These are phyloP conservation scores for Biscogniauxia sp. DNA, from an alignment of 2,329 filamentous ascomycete genomes.

Conservation along the genomic window DNA sequence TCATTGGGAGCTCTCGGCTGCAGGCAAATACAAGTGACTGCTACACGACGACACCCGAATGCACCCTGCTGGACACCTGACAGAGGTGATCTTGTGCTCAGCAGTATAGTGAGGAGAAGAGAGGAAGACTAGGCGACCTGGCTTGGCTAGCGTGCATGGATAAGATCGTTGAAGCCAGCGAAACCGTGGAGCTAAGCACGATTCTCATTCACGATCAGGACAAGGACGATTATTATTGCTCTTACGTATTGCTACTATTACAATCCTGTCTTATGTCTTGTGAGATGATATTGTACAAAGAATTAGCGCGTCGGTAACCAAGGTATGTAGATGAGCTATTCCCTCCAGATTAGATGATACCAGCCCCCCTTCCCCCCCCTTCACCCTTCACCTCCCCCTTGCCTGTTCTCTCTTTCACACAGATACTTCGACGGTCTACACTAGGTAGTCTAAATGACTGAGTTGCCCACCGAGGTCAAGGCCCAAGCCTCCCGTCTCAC, in stretches of 20 bases:
- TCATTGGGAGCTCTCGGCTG: not conserved
- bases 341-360: not conserved
- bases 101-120: not conserved
- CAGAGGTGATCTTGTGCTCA: not conserved
- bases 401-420: not conserved
- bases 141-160: not conserved
- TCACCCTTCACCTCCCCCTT: not conserved
- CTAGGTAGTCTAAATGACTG: not conserved
- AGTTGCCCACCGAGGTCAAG: not conserved
- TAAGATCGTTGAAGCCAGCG: not conserved
- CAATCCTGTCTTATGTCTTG: not conserved
- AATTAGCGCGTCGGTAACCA: not conserved
- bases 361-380: not conserved
- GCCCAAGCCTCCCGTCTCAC: not conserved
- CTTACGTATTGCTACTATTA: too few species aligned
- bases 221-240: too few species aligned
- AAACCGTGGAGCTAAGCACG: not conserved
- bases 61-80: not conserved
- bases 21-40: not conserved
- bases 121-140: not conserved
- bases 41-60: not conserved
- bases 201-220: not conserved
- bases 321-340: not conserved
- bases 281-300: not conserved
- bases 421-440: not conserved